phyloP scores from a whole-genome alignment of 805 yeast genomes.

The Scheffersomyces lignosus region DNA sequence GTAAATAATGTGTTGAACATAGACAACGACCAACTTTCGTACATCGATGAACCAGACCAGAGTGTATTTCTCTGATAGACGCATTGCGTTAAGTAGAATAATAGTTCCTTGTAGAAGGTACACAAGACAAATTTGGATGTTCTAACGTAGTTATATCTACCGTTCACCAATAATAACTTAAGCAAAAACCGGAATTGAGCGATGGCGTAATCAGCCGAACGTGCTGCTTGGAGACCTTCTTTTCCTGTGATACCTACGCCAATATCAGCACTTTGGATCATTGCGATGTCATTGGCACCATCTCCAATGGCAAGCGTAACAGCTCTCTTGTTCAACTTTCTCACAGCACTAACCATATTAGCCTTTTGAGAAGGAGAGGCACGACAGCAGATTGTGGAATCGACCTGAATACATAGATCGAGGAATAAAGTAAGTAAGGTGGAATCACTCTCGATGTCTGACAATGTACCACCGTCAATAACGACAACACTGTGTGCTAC shows the following conservation, averaged over 20 bases:
- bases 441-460: conserved; percentile 69
- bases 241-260: conserved; percentile 97
- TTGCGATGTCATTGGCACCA: conserved; percentile 98
- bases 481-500: conserved; percentile 95
- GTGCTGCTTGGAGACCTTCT: conserved; percentile 95
- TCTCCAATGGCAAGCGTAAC: conserved; percentile 97
- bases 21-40: conserved; percentile 94
- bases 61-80: conserved; percentile 82
- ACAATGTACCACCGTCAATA: conserved; percentile 87
- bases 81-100: conserved; percentile 87
- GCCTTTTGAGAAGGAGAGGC: conserved; percentile 98
- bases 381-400: conserved; percentile 91
- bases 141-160: conserved; percentile 90
- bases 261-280: conserved; percentile 98
- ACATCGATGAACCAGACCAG: conserved; percentile 90
- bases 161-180: conserved; percentile 87
- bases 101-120: conserved; percentile 90
- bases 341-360: conserved; percentile 76
- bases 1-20: conserved; percentile 97
- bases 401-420: conserved; percentile 82
- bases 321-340: conserved; percentile 61
- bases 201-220: conserved; percentile 91
- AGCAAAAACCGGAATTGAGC: conserved; percentile 88
- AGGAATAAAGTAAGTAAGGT: conserved; percentile 73
- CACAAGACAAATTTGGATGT: conserved; percentile 89